Evolutionary conservation across 2,329 filamentous ascomycete genomes (phyloP).

Genomic region (Dendryphion nanum): DNA sequence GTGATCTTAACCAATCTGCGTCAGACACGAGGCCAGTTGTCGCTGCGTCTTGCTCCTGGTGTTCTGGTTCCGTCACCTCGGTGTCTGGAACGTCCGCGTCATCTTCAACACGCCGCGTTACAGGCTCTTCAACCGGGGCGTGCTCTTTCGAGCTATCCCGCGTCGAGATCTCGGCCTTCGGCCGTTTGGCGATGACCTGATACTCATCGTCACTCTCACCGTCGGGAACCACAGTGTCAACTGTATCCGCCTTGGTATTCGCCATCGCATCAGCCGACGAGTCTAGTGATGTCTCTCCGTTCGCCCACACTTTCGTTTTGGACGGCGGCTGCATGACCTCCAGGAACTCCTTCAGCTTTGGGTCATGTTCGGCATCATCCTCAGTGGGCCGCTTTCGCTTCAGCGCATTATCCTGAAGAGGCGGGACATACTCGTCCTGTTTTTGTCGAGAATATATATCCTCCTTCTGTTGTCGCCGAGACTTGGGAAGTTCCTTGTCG

Average conservation of each 20-base stretch:
- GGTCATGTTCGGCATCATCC: slow-evolving; percentile 58
- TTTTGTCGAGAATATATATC: slow-evolving; percentile 20
- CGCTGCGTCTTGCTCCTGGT: not conserved
- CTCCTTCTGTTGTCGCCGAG: slow-evolving; percentile 28
- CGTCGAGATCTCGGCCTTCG: slow-evolving; percentile 28
- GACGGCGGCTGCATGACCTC: slow-evolving; percentile 73
- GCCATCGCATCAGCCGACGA: slow-evolving; percentile 9
- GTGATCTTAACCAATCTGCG: slow-evolving; percentile 86
- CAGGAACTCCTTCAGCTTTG: slow-evolving; percentile 83
- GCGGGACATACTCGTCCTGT: slow-evolving; percentile 24
- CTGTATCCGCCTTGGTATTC: too few relatives aligned
- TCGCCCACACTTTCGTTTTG: slow-evolving; percentile 63
- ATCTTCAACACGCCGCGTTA: slow-evolving; percentile 1
- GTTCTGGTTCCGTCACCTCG: not conserved
- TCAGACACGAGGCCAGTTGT: slow-evolving; percentile 59
- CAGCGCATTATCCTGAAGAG: slow-evolving; percentile 41
- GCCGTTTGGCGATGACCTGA: slow-evolving; percentile 57
- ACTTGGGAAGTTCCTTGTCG: slow-evolving; percentile 35
- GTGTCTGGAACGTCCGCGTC: slow-evolving; percentile 1
- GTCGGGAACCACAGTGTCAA: slow-evolving; percentile 27
- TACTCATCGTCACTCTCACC: slow-evolving; percentile 75
- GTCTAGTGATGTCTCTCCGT: slow-evolving; percentile 47
- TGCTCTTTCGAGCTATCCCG: too few relatives aligned
- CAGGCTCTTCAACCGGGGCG: slow-evolving; percentile 1
- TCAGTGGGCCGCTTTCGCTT: slow-evolving; percentile 69